Evolutionary conservation across 768 basidiomycete species (phyloP), one percentile per base, ranked within the genome.

Genomic region (Clitopilus passeckerianus): DNA sequence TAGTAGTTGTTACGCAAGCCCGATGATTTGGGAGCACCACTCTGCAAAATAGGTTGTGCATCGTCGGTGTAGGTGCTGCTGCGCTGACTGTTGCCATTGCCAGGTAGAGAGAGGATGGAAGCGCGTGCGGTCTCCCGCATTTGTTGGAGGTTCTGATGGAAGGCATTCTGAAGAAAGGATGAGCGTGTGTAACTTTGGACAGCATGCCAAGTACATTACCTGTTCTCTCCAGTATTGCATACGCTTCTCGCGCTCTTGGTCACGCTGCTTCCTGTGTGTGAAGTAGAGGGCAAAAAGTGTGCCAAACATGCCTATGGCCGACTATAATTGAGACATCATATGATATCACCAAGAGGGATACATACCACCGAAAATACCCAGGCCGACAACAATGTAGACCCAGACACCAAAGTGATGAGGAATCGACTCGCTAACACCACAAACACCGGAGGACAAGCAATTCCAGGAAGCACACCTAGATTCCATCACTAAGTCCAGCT

Each of bases 151-250:
- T 89, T 90, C 73, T 90, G 86, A 64, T 89, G 88, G 80, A 91
- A 89, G 8, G 87, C 83, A 64, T 87, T 88, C 86, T 91, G 64
- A 16, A 57, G 30, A 23, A 54, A 27, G 60, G 33, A 58, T 41
- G 61, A 57, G 52, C 14, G 60, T 58, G 57, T 22, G 27, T 18
- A 53, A 56, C 44, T n/a, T 14, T 52, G 52, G 37, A 57, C 24
- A 50, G 10, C 7, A 15, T 18, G 22, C 14, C 60, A 7, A 30
- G 27, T 3, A 7, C 27, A 65, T 54, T 62, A 86, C 88, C 80
- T 93, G 92, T 75, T 95, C 93, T 64, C 87, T 86, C 88, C 93
- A 94, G 73, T 95, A 94, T 68, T 93, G 91, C 44, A 86, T 75
- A 64, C 93, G 87, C 72, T 89, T 93, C 74, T 90, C 87, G 52